Percentiles rank a stretch among this genome's conserved stretches.
Evolutionary conservation across 192 early-diverging fungal genomes (phyloP).

Genomic region (Coemansia reversa): DNA sequence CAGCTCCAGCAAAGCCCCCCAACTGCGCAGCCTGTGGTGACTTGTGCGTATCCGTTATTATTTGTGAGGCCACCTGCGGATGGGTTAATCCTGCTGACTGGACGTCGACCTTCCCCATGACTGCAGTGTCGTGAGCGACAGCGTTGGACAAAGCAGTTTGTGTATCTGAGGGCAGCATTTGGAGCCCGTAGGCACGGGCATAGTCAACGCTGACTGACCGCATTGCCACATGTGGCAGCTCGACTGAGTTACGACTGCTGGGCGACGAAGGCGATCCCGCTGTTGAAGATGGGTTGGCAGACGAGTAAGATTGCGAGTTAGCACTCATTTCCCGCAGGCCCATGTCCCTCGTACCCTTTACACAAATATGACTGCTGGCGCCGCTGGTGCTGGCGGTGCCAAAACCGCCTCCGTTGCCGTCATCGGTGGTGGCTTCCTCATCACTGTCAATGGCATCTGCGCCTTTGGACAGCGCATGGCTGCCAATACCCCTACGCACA

Average conservation of each 20-base stretch:
- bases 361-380: background rate
- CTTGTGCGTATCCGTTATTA: no score
- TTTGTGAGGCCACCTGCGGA: no score
- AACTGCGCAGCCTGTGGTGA: no score
- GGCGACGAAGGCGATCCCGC: slow-evolving; percentile 23
- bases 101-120: no score
- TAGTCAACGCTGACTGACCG: slow-evolving; percentile 50
- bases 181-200: slow-evolving; percentile 31
- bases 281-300: slow-evolving; percentile 29
- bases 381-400: no score
- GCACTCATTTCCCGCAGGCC: background rate
- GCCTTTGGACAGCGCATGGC: slow-evolving; percentile 13
- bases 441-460: slow-evolving; percentile 4
- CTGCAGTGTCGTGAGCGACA: background rate
- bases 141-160: background rate
- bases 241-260: slow-evolving; percentile 18
- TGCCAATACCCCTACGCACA: background rate
- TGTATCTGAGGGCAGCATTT: slow-evolving; percentile 9
- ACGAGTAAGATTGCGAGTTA: slow-evolving; percentile 12
- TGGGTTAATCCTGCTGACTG: no score
- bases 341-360: background rate
- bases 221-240: slow-evolving; percentile 21
- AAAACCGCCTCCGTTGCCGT: slow-evolving; percentile 5
- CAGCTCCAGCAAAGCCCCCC: no score
- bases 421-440: background rate